phyloP scores from a whole-genome alignment of 2,329 filamentous ascomycete species.

The Paraphaeosphaeria minitans region DNA sequence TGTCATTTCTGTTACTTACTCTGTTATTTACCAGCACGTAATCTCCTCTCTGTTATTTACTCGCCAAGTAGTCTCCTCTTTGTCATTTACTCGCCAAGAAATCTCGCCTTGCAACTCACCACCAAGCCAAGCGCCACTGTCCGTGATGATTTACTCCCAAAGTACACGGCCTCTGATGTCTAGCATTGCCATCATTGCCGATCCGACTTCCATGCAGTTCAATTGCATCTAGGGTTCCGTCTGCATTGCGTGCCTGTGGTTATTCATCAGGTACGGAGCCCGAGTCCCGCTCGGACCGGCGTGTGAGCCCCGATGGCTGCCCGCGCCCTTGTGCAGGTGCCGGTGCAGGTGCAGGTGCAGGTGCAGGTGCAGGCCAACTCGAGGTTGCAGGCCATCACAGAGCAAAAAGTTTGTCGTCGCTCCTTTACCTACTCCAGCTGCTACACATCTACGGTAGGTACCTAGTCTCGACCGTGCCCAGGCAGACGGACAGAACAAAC shows the following conservation, averaged over 20 bases:
- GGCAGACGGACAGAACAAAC: not conserved
- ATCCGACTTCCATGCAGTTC: too few relatives aligned
- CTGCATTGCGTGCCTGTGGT: not conserved
- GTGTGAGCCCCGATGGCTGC: conserved; percentile 12
- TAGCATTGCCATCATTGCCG: not conserved
- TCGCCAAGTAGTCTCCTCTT: too few relatives aligned
- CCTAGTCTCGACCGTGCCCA: not conserved
- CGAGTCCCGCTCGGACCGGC: conserved; percentile 11
- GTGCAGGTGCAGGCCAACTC: not conserved
- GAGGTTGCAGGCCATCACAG: not conserved
- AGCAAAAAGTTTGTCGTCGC: not conserved
- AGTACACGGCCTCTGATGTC: not conserved
- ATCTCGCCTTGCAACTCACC: too few relatives aligned
- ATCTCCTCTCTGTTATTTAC: too few relatives aligned
- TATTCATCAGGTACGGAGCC: conserved; percentile 7
- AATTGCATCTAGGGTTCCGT: not conserved
- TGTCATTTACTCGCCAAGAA: too few relatives aligned
- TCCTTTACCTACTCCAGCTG: not conserved
- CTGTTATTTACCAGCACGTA: too few relatives aligned
- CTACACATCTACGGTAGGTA: too few relatives aligned
- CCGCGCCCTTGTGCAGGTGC: conserved; percentile 10
- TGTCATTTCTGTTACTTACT: too few relatives aligned
- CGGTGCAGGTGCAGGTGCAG: too few relatives aligned
- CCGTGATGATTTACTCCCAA: too few relatives aligned
- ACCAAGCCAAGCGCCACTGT: too few relatives aligned